Base-by-base conservation (phyloP, 441 rosid genomes). In the Bruguiera hainesii region DNA sequence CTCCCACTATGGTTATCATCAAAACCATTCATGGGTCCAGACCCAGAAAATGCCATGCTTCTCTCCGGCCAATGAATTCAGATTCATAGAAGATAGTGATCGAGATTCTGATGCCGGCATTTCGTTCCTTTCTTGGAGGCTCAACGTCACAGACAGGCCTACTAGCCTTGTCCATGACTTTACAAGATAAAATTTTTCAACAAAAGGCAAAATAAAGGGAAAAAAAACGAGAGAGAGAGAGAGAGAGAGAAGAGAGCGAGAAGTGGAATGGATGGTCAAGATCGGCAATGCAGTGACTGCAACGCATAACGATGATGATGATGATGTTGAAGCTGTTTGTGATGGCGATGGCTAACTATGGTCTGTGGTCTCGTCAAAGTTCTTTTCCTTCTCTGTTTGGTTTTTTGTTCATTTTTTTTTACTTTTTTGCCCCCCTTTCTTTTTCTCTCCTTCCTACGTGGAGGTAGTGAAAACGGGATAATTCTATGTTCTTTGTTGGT, bases 91-190 rank as follows among this genome's bases (percentile, higher is more conserved):
- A 39, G 92, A 91, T 63, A 78, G 60, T 21, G 91, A 82, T 37
- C 66, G 71, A 56, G 83, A 79, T 72, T 78, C 87, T 35, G 87
- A 80, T 57, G 31, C 84, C n/a, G 80, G 85, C 61, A 78, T 83
- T 60, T 86, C 96, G 28, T 89, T 77, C 84, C 84, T 90, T 28
- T 88, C 99, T n/a, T 95, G 99, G 99, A 87, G 93, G 78, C 87
- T 82, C 76, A 87, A 94, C 72, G 81, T 83, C 55, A 76, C 96
- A 10, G 98, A 93, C 79, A 83, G 93, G 78, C 87, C 94, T 23
- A 81, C 94, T 20, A 81, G 87, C 70, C 90, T 93, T 72, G 91
- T 91, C 64, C 93, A 91, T 72, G 94, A 89, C 88, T 94, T 89
- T 72, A 88, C 96, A 9, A 80, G 94, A 82, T 91, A 67, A 75